Base-by-base conservation (phyloP, 2,329 filamentous ascomycete species). In the Trichoderma sp. region DNA sequence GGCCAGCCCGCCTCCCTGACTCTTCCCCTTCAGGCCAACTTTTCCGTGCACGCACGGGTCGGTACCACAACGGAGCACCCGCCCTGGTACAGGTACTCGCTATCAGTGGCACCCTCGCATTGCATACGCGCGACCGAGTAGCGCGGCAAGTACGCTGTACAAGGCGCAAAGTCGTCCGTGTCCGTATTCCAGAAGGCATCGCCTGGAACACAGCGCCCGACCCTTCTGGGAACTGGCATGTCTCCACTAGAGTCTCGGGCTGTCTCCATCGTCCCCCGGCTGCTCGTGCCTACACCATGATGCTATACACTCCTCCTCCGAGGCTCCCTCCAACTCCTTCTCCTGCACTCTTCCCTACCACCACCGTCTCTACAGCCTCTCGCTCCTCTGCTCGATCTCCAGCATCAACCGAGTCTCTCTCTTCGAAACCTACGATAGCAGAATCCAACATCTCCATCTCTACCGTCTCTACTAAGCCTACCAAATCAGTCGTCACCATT, bases 111-210 rank as follows among this genome's bases (percentile, higher is more conserved):
- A 38, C 24, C 21, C 11, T 31, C 67, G 50, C 67, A 27, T 41
- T 27, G 16, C 66, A 50, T 66, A 62, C 66, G 21, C 53, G 45
- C 72, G 27, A 8, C 63, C 35, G 63, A 21, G 35, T 27, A 31
- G 24, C 27, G 68, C 35, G 7, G 27, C 31, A 35, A 33, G 68
- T 45, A 71, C 56, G 59, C 27, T 21, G 68, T 72, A 72, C 68
- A 33, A 27, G 50, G 27, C 24, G 18, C 56, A 66, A 41, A 45
- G 50, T 24, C 50, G 33, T 41, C 41, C 41, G 16, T 38, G 16
- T n/a, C 72, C 69, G 71, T 56, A 56, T 71, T 75, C 67, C 74
- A 75, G 74, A 71, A 71, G 66, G 24, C 63, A 66, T 64, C 33
- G 67, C 74, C 67, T 72, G 74, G 45, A 69, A 50, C 16, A 67